Evolutionary conservation across 768 basidiomycete genomes (phyloP).

Genomic region (Russula sp.): DNA sequence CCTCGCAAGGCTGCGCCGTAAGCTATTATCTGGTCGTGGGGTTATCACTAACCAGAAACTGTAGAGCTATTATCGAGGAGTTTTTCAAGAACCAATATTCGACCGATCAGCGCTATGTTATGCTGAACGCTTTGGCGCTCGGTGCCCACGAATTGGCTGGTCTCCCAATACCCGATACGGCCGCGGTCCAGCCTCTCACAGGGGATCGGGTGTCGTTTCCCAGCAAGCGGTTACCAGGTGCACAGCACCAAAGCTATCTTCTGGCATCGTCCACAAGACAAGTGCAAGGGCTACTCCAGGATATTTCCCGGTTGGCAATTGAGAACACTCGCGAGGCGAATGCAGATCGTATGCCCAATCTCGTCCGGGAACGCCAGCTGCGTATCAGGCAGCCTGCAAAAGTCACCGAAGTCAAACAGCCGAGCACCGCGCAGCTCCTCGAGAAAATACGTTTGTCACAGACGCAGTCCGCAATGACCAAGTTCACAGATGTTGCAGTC

Average conservation of each 20-base stretch:
- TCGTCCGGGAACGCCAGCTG: constrained; percentile 73
- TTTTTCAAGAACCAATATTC: constrained; percentile 96
- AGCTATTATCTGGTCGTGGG: constrained; percentile 37
- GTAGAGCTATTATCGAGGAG: constrained; percentile 81
- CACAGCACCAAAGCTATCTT: constrained; percentile 56
- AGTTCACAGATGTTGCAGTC: constrained; percentile 72
- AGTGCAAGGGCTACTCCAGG: constrained; percentile 60
- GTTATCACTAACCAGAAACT: constrained; percentile 2
- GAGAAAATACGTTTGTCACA: constrained; percentile 20
- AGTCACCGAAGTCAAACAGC: constrained; percentile 44
- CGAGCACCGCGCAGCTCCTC: constrained; percentile 22
- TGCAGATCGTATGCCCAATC: constrained; percentile 53
- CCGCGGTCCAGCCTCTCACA: constrained; percentile 37
- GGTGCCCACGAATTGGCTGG: constrained; percentile 80
- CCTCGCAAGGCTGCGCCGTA: constrained; percentile 81
- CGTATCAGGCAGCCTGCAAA: constrained; percentile 52
- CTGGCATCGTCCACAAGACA: constrained; percentile 35
- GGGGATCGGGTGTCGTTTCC: constrained; percentile 57
- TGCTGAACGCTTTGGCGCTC: constrained; percentile 81
- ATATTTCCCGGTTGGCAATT: constrained; percentile 60
- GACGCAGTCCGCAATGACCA: constrained; percentile 31
- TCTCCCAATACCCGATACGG: constrained; percentile 39
- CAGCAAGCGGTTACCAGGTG: constrained; percentile 71
- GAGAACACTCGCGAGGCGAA: constrained; percentile 55
- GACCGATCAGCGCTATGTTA: constrained; percentile 74